phyloP scores from a whole-genome alignment of 495 filamentous ascomycete species.

The Penicillium pancosmium region DNA sequence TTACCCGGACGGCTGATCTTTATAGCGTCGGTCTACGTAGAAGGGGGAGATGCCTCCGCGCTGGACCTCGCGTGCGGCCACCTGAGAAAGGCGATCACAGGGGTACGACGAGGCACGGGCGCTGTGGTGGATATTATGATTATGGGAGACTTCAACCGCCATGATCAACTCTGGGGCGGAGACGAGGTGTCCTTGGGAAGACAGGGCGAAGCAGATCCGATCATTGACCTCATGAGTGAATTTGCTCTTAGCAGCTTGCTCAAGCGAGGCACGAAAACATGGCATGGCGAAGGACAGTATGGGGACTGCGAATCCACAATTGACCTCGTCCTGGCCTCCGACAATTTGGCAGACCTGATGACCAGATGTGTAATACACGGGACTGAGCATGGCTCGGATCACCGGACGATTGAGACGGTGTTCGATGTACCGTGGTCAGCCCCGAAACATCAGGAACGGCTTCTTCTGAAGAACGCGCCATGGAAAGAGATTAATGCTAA shows the following conservation, averaged over 20 bases:
- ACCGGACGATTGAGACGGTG: conserved; percentile 33
- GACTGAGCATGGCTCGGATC: conserved; percentile 39
- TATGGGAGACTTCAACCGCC: conserved; percentile 38
- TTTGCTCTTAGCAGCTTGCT: conserved; percentile 32
- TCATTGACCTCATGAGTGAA: conserved; percentile 40
- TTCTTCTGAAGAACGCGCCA: conserved; percentile 35
- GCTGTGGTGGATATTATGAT: conserved; percentile 25
- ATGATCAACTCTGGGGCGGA: conserved; percentile 43
- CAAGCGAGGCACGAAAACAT: conserved; percentile 37
- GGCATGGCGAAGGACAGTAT: conserved; percentile 20
- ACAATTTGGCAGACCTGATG: conserved; percentile 19
- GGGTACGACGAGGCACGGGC: conserved; percentile 18
- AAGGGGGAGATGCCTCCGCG: conserved; percentile 16
- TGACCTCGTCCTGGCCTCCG: conserved; percentile 31
- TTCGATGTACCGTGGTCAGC: conserved; percentile 22
- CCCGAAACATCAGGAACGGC: conserved; percentile 20
- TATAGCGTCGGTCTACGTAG: conserved; percentile 33
- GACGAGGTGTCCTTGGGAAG: conserved; percentile 30
- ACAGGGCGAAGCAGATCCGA: conserved; percentile 38
- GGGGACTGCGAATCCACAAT: conserved; percentile 32
- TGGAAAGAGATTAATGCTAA: conserved; percentile 33
- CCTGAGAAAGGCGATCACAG: conserved; percentile 17
- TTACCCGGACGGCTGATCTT: conserved; percentile 25
- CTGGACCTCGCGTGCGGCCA: conserved; percentile 13
- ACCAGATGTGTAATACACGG: conserved; percentile 29